Evolutionary conservation across 257 asterid genomes (phyloP).

Genomic region (Capsicum rhomboideum): DNA sequence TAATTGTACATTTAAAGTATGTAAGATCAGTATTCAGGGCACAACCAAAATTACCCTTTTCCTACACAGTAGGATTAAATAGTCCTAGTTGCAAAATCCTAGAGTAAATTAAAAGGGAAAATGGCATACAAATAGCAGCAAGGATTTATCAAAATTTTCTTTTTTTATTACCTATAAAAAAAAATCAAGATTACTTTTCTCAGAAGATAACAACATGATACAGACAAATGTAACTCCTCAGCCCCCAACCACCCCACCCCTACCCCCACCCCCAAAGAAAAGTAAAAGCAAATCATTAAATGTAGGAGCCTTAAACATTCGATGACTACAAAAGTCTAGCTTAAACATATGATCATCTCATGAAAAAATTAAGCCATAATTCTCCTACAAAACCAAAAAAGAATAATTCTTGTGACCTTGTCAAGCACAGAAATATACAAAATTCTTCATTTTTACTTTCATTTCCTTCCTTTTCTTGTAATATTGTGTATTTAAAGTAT

Average conservation of each 20-base stretch:
- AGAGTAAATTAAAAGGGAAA: neutral
- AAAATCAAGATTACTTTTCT: neutral
- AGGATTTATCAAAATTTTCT: neutral
- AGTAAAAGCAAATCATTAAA: neutral
- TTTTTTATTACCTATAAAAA: neutral
- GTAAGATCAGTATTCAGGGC: neutral
- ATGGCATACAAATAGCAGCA: neutral
- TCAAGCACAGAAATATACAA: no score
- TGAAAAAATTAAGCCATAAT: neutral
- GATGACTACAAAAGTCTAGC: neutral
- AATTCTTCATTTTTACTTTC: no score
- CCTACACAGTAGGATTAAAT: neutral
- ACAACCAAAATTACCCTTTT: neutral
- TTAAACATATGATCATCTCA: neutral
- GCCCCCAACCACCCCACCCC: no score
- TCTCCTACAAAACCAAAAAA: neutral
- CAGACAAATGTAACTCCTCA: neutral
- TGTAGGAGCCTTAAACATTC: neutral
- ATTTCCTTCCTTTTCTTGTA: no score
- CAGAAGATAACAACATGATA: neutral
- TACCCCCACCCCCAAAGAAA: no score
- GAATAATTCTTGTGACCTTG: no score
- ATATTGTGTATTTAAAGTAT: no score
- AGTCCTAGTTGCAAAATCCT: neutral
- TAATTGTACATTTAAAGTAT: neutral